phyloP scores from a whole-genome alignment of 371 early-diverging fungal genomes.

The Mucor velutinosus region DNA sequence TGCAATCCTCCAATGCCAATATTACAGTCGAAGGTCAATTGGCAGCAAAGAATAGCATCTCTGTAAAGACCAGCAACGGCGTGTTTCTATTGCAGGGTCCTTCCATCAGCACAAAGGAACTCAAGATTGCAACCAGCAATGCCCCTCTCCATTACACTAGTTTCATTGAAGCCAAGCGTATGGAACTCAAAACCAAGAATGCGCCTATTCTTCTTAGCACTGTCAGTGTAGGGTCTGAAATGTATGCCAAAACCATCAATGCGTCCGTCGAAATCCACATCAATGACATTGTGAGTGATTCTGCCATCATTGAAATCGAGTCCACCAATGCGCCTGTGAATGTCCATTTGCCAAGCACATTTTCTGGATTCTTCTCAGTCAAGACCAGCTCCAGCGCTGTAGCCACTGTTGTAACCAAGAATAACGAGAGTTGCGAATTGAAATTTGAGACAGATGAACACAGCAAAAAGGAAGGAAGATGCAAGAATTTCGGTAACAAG shows the following conservation, averaged over 20 bases:
- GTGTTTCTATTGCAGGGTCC: background rate
- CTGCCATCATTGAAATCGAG: slow-evolving; percentile 6
- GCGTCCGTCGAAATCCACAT: slow-evolving; percentile 16
- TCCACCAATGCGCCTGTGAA: slow-evolving; percentile 14
- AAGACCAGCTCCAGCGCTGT: background rate
- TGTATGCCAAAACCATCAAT: slow-evolving; percentile 12
- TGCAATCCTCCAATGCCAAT: slow-evolving; percentile 10
- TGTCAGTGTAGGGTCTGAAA: background rate
- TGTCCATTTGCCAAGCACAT: slow-evolving; percentile 12
- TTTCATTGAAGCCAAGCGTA: slow-evolving; percentile 8
- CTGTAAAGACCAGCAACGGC: slow-evolving; percentile 9
- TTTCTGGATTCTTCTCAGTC: slow-evolving; percentile 10
- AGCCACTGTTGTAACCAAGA: background rate
- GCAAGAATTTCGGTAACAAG: slow-evolving; percentile 13
- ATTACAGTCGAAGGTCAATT: background rate
- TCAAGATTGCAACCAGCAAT: slow-evolving; percentile 1
- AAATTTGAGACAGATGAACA: background rate
- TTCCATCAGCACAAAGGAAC: slow-evolving; percentile 3
- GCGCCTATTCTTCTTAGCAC: slow-evolving; percentile 11
- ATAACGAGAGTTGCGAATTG: background rate
- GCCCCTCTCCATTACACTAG: slow-evolving; percentile 1
- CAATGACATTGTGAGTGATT: background rate
- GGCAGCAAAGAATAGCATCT: background rate
- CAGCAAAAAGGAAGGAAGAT: slow-evolving; percentile 9
- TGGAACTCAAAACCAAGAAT: slow-evolving; percentile 17